A percentile compares a stretch with the other conserved stretches of the same genome.
Evolutionary conservation across 257 asterid species (phyloP).

Genomic region (Vinca minor): DNA sequence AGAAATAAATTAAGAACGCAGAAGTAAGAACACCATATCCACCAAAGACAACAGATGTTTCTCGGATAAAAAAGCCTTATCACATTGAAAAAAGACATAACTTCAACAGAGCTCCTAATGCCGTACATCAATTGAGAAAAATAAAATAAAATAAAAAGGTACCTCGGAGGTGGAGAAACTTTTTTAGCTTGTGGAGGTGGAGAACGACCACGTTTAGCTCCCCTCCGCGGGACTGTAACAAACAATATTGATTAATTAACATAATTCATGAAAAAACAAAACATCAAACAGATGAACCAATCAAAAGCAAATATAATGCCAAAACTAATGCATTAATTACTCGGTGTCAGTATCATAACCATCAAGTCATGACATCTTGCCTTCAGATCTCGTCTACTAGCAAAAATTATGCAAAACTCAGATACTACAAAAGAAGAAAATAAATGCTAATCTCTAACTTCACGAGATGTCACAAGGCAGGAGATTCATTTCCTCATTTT

Average conservation of each 20-base stretch:
- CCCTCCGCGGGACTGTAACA: slow-evolving; percentile 57
- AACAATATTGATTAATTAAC: not conserved
- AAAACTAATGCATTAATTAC: not conserved
- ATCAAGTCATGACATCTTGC: too few relatives aligned
- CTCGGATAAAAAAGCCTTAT: not conserved
- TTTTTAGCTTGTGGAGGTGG: slow-evolving; percentile 67
- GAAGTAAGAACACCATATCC: not conserved
- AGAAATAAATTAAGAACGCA: not conserved
- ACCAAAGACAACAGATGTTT: too few relatives aligned
- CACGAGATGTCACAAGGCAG: too few relatives aligned
- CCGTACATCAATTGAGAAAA: not conserved
- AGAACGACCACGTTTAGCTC: slow-evolving; percentile 73
- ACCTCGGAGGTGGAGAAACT: slow-evolving; percentile 88
- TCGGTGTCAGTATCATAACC: not conserved
- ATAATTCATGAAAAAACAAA: not conserved
- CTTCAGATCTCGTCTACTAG: too few relatives aligned
- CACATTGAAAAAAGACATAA: not conserved
- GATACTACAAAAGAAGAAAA: too few relatives aligned
- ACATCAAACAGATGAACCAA: not conserved
- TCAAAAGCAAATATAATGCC: not conserved
- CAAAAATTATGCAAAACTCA: too few relatives aligned
- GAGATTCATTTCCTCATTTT: too few relatives aligned
- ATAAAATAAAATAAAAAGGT: not conserved
- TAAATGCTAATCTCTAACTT: too few relatives aligned
- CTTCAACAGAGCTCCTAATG: not conserved